Base-by-base conservation (phyloP, 106 monocot species). In the Dioscorea zingiberensis region DNA sequence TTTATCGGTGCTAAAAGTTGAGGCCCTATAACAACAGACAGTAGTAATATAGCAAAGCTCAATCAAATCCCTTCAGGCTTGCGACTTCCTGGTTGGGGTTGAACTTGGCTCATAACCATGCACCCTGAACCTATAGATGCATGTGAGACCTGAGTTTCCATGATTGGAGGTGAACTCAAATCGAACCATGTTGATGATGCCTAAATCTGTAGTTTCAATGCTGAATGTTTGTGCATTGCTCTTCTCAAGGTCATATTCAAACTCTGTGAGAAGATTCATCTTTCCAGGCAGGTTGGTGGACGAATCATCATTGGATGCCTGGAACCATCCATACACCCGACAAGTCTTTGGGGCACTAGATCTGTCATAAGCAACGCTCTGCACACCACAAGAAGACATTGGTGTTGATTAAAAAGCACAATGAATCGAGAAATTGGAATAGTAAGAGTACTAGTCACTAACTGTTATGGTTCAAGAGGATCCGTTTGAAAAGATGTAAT, bases 301-400 rank as follows among this genome's bases (percentile, higher is more conserved):
- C 27, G 71, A 27, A 17, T 59, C 53, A 24, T 61, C 60, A 2
- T 44, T 66, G n/a, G 25, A 18, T 17, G 3, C 77, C 59, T 83
- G 62, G n/a, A 83, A 74, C 93, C 93, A 88, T 18, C 62, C 93
- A 12, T 55, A 71, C 25, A 89, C 78, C 29, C 30, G 47, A 54
- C 73, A 82, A 47, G 83, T 78, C 68, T 81, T 95, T 0, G 91
- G 91, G 8, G 94, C 87, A 63, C 85, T 95, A 8, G 87, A 87
- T 56, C 87, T 55, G 73, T 95, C 94, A 59, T 76, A 95, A 3
- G 94, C 87, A 44, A 95, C 91, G 46, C 85, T 95, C 94, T 95
- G 83, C 78, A 82, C 14, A 15, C 55, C 27, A 38, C 47, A 21
- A 27, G 56, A 73, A 73, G 69, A 13, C 56, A 73, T 22, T 74